Conservation (phyloP, 345 rosid genomes). For the Citrus australasica region DNA sequence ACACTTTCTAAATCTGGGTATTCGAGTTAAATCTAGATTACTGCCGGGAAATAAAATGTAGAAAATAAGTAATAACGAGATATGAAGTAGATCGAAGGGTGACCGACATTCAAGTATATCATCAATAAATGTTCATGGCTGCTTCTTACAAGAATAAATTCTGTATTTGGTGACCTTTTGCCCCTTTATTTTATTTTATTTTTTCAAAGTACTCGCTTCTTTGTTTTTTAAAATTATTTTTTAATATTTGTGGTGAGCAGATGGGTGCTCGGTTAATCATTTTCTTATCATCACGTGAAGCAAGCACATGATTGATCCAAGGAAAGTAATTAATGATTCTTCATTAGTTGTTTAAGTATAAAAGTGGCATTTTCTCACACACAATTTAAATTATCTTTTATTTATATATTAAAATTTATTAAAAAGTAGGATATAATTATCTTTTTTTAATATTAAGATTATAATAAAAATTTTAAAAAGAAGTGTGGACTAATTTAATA, state of each 20-base stretch:
- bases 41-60: neutral
- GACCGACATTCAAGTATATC: conserved; percentile 15
- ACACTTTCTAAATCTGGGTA: conserved; percentile 4
- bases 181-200: neutral
- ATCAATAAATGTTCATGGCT: neutral
- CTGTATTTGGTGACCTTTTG: neutral
- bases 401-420: no score
- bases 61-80: neutral
- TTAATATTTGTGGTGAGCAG: neutral
- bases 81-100: neutral
- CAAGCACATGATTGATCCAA: neutral
- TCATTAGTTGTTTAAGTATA: neutral
- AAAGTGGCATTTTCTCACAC: no score
- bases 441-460: no score
- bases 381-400: no score
- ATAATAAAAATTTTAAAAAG: no score
- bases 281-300: neutral
- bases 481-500: no score
- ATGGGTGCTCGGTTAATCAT: neutral
- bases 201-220: neutral
- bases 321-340: neutral
- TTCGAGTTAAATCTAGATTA: neutral
- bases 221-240: neutral
- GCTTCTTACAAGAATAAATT: neutral
- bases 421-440: no score